Percentiles rank a stretch among this genome's conserved stretches.
These are phyloP conservation scores for Fusarium transvaalense DNA, from an alignment of 2,329 filamentous ascomycete species.

Conservation along the genomic window DNA sequence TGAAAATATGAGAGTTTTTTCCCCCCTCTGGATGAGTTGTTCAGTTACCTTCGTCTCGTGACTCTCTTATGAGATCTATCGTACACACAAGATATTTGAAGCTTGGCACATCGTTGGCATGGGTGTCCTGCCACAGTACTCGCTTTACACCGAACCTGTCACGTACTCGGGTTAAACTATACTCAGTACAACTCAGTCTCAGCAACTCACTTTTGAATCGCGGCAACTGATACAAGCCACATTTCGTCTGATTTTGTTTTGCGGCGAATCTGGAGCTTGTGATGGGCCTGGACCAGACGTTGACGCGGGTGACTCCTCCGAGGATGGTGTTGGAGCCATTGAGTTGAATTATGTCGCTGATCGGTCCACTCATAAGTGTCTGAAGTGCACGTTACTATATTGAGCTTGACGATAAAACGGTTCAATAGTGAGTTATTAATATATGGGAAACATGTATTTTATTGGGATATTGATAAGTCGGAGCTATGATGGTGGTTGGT, in stretches of 20 bases:
- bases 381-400: slow-evolving; percentile 15
- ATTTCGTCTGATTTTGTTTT: slow-evolving; percentile 53
- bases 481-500: not conserved
- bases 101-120: slow-evolving; percentile 61
- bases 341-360: slow-evolving; percentile 36
- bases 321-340: slow-evolving; percentile 52
- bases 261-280: slow-evolving; percentile 27
- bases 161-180: slow-evolving; percentile 56
- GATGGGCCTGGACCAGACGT: slow-evolving; percentile 40
- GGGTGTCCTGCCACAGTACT: slow-evolving; percentile 56
- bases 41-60: slow-evolving; percentile 58
- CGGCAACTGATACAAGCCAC: slow-evolving; percentile 57
- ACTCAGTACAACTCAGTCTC: slow-evolving; percentile 51
- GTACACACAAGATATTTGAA: slow-evolving; percentile 59
- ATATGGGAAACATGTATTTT: slow-evolving; percentile 2
- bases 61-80: slow-evolving; percentile 62
- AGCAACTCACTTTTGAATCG: slow-evolving; percentile 55
- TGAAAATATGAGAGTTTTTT: not conserved
- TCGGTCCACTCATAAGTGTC: slow-evolving; percentile 3
- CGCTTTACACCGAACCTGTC: slow-evolving; percentile 60
- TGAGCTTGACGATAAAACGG: not conserved
- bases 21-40: no score
- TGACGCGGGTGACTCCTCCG: slow-evolving; percentile 47
- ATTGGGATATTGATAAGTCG: slow-evolving; percentile 11
- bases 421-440: slow-evolving; percentile 5